phyloP scores from a whole-genome alignment of 129 eudicot genomes.

The Saussurea involucrata region DNA sequence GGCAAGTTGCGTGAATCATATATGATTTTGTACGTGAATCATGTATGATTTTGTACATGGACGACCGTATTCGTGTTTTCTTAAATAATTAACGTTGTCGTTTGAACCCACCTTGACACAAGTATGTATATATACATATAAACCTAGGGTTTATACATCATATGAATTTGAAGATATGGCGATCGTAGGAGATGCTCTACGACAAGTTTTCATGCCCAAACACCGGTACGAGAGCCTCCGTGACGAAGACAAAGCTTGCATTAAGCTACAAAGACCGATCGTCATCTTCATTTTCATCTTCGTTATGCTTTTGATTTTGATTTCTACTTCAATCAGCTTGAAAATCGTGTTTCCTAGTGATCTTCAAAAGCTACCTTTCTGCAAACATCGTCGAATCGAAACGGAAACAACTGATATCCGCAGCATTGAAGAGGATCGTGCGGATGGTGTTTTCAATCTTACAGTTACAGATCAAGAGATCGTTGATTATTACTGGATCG shows the following conservation, averaged over 20 bases:
- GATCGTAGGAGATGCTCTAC: conserved; percentile 55
- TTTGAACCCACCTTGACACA: too few species aligned
- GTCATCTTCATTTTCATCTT: conserved; percentile 11
- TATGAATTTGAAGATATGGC: conserved; percentile 29
- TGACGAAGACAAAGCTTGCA: conserved; percentile 61
- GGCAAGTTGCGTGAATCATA: too few species aligned
- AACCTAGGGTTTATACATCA: conserved; percentile 21
- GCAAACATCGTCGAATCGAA: conserved; percentile 38
- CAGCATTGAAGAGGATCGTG: conserved; percentile 22
- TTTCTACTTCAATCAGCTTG: conserved; percentile 53
- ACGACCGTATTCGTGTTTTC: too few species aligned
- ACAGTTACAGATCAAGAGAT: conserved; percentile 70
- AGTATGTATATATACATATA: neutral
- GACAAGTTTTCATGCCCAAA: conserved; percentile 79
- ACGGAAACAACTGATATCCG: conserved; percentile 37
- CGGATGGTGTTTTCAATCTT: conserved; percentile 44
- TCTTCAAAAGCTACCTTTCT: conserved; percentile 43
- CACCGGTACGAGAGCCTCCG: conserved; percentile 59
- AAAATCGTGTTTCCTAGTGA: conserved; percentile 55
- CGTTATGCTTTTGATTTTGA: conserved; percentile 32
- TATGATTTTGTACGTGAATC: too few species aligned
- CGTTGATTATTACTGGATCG: conserved; percentile 65
- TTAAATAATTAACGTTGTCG: too few species aligned
- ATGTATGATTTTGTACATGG: too few species aligned
- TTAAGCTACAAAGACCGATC: conserved; percentile 44